Percentiles rank a stretch among this genome's conserved stretches.
Conservation (phyloP, 805 yeast genomes). For the Starmerella ratchasimensis region DNA sequence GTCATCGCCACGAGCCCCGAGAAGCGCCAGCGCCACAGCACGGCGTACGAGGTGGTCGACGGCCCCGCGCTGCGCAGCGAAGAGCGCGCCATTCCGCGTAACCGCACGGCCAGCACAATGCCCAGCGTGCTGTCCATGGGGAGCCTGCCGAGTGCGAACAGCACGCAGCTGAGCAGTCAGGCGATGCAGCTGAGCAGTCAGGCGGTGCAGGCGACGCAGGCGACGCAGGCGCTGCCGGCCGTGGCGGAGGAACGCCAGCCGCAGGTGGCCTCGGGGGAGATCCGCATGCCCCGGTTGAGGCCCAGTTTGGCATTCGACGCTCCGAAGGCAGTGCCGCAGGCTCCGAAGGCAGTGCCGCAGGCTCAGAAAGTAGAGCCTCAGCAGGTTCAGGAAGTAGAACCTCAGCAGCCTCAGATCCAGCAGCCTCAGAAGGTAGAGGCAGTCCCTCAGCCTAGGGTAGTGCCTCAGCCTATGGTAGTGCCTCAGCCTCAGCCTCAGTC, state of each 20-base stretch:
- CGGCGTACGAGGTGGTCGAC: conserved; percentile 10
- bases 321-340: background rate
- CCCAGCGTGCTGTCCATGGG: background rate
- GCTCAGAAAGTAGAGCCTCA: too few relatives aligned
- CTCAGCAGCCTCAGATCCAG: too few relatives aligned
- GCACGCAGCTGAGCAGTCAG: background rate
- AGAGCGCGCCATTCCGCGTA: conserved; percentile 5
- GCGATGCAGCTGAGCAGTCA: too few relatives aligned
- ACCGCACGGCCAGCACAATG: conserved; percentile 1
- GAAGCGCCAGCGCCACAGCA: conserved; percentile 4
- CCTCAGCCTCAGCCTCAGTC: too few relatives aligned
- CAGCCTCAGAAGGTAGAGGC: too few relatives aligned
- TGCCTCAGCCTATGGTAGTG: too few relatives aligned
- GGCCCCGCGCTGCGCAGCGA: background rate
- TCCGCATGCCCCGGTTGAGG: background rate
- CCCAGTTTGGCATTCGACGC: background rate
- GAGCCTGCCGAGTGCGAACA: background rate
- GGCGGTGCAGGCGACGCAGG: too few relatives aligned
- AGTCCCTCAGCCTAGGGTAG: too few relatives aligned
- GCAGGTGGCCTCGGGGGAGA: too few relatives aligned
- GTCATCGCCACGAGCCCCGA: conserved; percentile 17
- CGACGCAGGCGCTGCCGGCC: too few relatives aligned
- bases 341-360: background rate
- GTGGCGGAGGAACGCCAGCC: too few relatives aligned
- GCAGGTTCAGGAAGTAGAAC: too few relatives aligned